Base-by-base conservation (phyloP, 2,329 filamentous ascomycete species). In the Trichoderma citrinoviride region DNA sequence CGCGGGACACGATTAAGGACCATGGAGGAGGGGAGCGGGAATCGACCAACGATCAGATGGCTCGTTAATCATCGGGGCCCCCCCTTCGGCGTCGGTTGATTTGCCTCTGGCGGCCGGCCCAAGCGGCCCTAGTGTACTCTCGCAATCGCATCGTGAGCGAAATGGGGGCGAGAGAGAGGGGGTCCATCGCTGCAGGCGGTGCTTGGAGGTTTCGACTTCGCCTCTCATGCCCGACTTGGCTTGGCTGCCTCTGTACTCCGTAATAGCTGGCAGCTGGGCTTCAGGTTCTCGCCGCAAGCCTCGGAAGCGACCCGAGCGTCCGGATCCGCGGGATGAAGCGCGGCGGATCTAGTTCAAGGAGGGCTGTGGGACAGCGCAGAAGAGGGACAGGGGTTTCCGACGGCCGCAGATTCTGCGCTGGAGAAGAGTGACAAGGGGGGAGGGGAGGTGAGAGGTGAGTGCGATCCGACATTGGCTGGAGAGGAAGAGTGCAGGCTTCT, bases 271-370 rank as follows among this genome's bases (percentile, higher is more conserved):
- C n/a, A n/a, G 33, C 33, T 37, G 33, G n/a, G 33, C 10, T 37
- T 33, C 29, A 33, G 8, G 7, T 50, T 50, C 27, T 12, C 7
- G 47, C 17, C 7, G 5, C 17, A 25, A 27, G 49, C 19, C 54
- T 58, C 54, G 61, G 53, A 56, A 41, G 53, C 15, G 55, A 65
- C 47, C 63, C 55, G 53, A 54, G 55, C 56, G 46, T 44, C 56
- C 47, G 64, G 64, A 33, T 65, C 55, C 62, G 62, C 64, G 63
- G 63, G 55, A 61, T 8, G 19, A 61, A 65, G 63, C 63, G 63
- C 63, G 56, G 61, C 53, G 46, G 56, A 37, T 37, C 33, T 33
- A 33, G 29, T 33, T 3, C 10, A 33, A 8, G 29, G 29, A 10
- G 10, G 14, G 33, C 33, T 37, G 33, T 37, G 33, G 33, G 33